Evolutionary conservation across 306 rosid species (phyloP), one percentile per base, ranked within the genome.

Genomic region (Delonix regia): DNA sequence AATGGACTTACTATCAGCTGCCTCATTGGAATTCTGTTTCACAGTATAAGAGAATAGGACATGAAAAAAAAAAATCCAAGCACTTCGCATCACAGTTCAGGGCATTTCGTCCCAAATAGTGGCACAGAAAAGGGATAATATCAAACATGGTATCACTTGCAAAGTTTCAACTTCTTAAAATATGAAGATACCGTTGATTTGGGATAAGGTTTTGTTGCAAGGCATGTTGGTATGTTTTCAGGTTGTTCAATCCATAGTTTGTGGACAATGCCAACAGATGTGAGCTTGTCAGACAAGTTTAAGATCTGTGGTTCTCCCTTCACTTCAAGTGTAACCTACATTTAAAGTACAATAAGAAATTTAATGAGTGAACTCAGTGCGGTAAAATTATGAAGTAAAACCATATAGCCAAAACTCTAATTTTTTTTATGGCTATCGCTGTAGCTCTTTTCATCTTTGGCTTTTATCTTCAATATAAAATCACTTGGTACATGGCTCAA

Each of bases 251-350:
- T 80, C 92, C 92, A 88, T 69, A 90, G 71, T 42, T 86, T 83
- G 69, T 90, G 95, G 15, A 73, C 76, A 47, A 88, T 85, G 49
- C 84, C 85, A 59, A 83, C 87, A 0, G 84, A 71, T 74, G 68
- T 79, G n/a, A 88, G 95, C 79, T 90, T 86, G 21, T 83, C 92
- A 3, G 89, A 74, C 62, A 86, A 83, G 74, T 86, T 88, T 83
- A 86, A 33, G 2, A 88, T 81, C 51, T 90, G 88, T 41, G 86
- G 34, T 73, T 85, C 89, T 72, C 90, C 92, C 63, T 88, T 90
- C 86, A 90, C 95, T 85, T 88, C 90, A 9, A 90, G 88, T 12
- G 90, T 88, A 57, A 86, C 92, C 92, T 88, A 27, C 68, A 83
- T 61, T 34, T 39, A 13, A 39, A 25, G 15, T 42, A 5, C 2